Evolutionary conservation across 2,329 filamentous ascomycete genomes (phyloP).

Genomic region (Talaromyces sp.): DNA sequence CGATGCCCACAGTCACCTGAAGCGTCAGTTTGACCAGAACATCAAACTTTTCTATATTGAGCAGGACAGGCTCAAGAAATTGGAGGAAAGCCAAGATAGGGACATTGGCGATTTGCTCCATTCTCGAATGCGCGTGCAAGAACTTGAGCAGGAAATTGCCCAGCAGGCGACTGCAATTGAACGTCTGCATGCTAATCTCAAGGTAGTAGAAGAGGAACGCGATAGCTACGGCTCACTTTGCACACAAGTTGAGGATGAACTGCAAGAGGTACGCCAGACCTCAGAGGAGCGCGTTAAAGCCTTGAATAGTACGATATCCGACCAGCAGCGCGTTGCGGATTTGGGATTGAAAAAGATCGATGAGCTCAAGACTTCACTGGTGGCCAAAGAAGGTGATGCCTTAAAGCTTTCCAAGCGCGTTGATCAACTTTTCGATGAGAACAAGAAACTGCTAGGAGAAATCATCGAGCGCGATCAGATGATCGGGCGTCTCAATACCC

Average conservation of each 20-base stretch:
- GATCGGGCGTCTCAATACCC: constrained; percentile 39
- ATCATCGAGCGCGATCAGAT: constrained; percentile 29
- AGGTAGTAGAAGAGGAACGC: constrained; percentile 13
- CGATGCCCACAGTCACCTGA: constrained; percentile 39
- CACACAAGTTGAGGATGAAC: constrained; percentile 36
- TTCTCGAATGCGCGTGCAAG: constrained; percentile 42
- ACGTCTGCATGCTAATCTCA: constrained; percentile 40
- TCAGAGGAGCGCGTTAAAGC: constrained; percentile 31
- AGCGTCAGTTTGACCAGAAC: constrained; percentile 44
- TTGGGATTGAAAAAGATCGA: constrained; percentile 29
- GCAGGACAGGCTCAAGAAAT: constrained; percentile 33
- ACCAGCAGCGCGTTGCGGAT: constrained; percentile 28
- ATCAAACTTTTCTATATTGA: constrained; percentile 38
- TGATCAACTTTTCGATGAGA: constrained; percentile 34
- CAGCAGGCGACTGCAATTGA: constrained; percentile 42
- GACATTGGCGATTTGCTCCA: constrained; percentile 46
- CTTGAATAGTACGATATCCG: constrained; percentile 37
- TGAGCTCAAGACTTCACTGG: constrained; percentile 28
- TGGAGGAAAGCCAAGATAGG: constrained; percentile 40
- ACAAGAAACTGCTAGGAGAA: constrained; percentile 35
- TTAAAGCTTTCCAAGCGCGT: constrained; percentile 35
- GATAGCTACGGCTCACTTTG: background rate
- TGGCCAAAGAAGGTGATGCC: constrained; percentile 22
- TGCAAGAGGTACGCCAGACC: constrained; percentile 26
- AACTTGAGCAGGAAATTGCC: constrained; percentile 39